Conservation (phyloP, 495 filamentous ascomycete species). For the Aspergillus heteromorphus region DNA sequence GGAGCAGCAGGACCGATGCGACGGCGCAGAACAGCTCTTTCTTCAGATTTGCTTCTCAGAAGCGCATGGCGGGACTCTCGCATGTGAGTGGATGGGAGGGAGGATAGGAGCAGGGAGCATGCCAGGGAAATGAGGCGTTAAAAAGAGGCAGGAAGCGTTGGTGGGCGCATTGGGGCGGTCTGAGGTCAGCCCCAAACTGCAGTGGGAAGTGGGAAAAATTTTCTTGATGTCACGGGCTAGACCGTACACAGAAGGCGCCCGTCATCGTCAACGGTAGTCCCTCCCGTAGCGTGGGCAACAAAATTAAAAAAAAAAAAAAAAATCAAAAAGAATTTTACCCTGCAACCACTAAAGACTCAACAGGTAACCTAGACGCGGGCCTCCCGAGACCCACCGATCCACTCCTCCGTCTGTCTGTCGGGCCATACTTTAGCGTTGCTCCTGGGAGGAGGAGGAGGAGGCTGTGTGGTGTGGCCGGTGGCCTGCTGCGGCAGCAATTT, state of each 20-base stretch:
- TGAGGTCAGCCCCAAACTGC: conserved; percentile 3
- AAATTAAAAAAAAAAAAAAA: too few species aligned
- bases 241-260: background rate
- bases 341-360: too few species aligned
- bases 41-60: conserved; percentile 12
- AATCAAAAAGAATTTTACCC: background rate
- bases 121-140: conserved; percentile 2
- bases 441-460: too few species aligned
- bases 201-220: background rate
- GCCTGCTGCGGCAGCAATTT: background rate
- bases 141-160: background rate
- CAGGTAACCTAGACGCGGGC: conserved; percentile 1
- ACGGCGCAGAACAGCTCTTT: conserved; percentile 21
- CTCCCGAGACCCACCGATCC: conserved; percentile 1
- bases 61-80: conserved; percentile 18
- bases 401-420: too few species aligned
- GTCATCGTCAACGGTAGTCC: background rate
- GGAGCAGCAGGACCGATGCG: conserved; percentile 20
- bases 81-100: conserved; percentile 19
- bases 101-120: conserved; percentile 2
- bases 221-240: background rate
- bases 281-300: background rate
- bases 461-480: background rate
- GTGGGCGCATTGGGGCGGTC: background rate
- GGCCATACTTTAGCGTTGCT: background rate